Evolutionary conservation across 1,284 basidiomycete genomes (phyloP).

Genomic region (Heliocybe sulcata): DNA sequence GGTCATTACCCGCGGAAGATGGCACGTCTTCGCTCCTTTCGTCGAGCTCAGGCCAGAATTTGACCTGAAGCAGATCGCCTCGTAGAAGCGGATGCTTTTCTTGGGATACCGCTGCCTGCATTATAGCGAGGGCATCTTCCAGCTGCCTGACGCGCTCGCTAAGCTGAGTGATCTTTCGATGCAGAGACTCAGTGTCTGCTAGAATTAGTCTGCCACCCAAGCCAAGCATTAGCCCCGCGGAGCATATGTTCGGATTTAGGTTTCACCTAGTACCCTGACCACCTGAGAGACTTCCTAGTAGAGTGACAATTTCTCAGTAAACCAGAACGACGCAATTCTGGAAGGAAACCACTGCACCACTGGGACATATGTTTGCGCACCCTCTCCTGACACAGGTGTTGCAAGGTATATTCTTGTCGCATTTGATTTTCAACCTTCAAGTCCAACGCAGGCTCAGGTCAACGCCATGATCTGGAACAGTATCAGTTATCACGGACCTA

Average conservation of each 20-base stretch:
- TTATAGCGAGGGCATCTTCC: slow-evolving; percentile 52
- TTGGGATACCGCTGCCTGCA: slow-evolving; percentile 42
- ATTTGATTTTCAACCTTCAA: slow-evolving; percentile 53
- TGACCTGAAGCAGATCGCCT: slow-evolving; percentile 45
- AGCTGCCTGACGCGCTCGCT: slow-evolving; percentile 56
- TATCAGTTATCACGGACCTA: slow-evolving; percentile 36
- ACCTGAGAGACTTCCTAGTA: slow-evolving; percentile 49
- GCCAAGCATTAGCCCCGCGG: slow-evolving; percentile 5
- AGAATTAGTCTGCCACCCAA: slow-evolving; percentile 46
- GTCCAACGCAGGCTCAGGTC: background rate
- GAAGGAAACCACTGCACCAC: slow-evolving; percentile 28
- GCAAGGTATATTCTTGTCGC: slow-evolving; percentile 58
- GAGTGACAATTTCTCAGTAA: slow-evolving; percentile 1
- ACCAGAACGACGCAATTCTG: slow-evolving; percentile 4
- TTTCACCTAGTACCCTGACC: slow-evolving; percentile 52
- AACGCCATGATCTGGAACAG: background rate
- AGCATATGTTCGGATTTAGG: background rate
- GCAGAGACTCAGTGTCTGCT: slow-evolving; percentile 68
- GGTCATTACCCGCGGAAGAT: slow-evolving; percentile 13
- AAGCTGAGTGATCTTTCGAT: slow-evolving; percentile 54
- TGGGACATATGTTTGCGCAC: slow-evolving; percentile 51
- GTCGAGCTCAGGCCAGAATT: slow-evolving; percentile 35
- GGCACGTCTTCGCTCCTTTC: slow-evolving; percentile 9
- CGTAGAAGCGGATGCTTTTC: slow-evolving; percentile 59
- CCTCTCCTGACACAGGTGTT: slow-evolving; percentile 47